Evolutionary conservation across 805 yeast genomes (phyloP), one percentile per base, ranked within the genome.

Genomic region (Sugiyamaella floridensis): DNA sequence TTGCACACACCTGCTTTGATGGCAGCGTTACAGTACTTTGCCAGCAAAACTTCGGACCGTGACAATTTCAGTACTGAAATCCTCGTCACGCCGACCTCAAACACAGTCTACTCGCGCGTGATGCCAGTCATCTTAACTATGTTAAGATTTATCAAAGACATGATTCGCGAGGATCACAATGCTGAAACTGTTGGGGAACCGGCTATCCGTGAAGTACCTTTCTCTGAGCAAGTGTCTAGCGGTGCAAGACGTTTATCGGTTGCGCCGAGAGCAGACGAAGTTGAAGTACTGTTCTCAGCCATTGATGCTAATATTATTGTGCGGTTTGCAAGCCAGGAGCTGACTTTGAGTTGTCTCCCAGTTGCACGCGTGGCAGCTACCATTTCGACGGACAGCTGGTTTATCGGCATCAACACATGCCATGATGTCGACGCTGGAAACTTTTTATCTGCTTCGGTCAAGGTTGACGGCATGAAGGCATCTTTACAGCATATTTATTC

Each of bases 401-500:
- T 75, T 19, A 58, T 88, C 37, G 79, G 80, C 48, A 57, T 85
- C 8, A 77, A 78, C 43, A 73, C 87, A 0, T 77, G 65, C n/a
- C 69, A 71, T 47, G 60, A 67, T 11, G 58, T 74, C 14, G 47
- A 51, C 0, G 43, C 47, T 2, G 60, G 60, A 5, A 51, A 73
- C 28, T 72, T 76, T 2, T 53, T 81, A 10, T 67, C 77, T 1
- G 65, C 78, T 3, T 64, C 81, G 0, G 64, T 82, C 2, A 73
- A 76, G 14, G 56, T 89, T 15, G 73, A 75, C n/a, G 74, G 79
- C 1, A 67, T 89, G 3, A 73, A 78, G 18, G 86, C 92, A 0
- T 82, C 90, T 0, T 70, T 93, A 37, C 96, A 89, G 62, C 99
- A 93, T 67, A 82, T 87, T 14, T 93, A 88, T 63, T 92, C 98